A percentile compares a stretch with the other conserved stretches of the same genome.
Evolutionary conservation across 169 alveolate genomes (phyloP).

Genomic region (Plasmodium fragile): DNA sequence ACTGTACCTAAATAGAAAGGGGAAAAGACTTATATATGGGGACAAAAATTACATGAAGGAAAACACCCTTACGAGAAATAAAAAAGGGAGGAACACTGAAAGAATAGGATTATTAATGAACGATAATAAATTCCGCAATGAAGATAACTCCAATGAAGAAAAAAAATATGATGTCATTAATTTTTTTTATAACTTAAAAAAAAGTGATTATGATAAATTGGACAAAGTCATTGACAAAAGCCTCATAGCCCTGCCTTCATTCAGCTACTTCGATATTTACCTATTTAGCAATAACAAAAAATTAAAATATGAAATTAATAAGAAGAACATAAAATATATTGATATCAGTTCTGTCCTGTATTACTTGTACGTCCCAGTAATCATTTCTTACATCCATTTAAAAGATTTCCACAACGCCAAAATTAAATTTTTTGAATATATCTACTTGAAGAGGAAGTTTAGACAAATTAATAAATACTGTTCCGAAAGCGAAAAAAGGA

Average conservation of each 20-base stretch:
- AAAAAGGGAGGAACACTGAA: conserved; percentile 21
- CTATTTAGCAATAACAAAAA: conserved; percentile 72
- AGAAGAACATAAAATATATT: conserved; percentile 62
- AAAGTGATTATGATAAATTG: conserved; percentile 54
- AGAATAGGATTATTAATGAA: conserved; percentile 27
- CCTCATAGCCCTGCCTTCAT: conserved; percentile 30
- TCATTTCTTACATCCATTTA: conserved; percentile 50
- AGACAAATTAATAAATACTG: conserved; percentile 29
- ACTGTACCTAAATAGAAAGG: conserved; percentile 51
- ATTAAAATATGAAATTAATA: conserved; percentile 71
- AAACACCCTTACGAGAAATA: conserved; percentile 15
- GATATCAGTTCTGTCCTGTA: conserved; percentile 40
- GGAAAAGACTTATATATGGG: conserved; percentile 66
- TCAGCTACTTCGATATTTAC: conserved; percentile 71
- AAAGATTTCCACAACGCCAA: conserved; percentile 60
- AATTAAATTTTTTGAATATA: conserved; percentile 50
- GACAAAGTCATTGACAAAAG: conserved; percentile 42
- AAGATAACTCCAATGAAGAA: conserved; percentile 21
- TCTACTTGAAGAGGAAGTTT: conserved; percentile 48
- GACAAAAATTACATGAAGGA: conserved; percentile 42
- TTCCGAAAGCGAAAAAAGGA: conserved; percentile 38
- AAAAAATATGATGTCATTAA: conserved; percentile 22
- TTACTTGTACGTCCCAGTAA: conserved; percentile 38
- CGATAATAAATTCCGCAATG: background rate
- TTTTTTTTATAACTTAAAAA: conserved; percentile 35